Base-by-base conservation (phyloP, 805 yeast species). In the Yarrowia osloensis region DNA sequence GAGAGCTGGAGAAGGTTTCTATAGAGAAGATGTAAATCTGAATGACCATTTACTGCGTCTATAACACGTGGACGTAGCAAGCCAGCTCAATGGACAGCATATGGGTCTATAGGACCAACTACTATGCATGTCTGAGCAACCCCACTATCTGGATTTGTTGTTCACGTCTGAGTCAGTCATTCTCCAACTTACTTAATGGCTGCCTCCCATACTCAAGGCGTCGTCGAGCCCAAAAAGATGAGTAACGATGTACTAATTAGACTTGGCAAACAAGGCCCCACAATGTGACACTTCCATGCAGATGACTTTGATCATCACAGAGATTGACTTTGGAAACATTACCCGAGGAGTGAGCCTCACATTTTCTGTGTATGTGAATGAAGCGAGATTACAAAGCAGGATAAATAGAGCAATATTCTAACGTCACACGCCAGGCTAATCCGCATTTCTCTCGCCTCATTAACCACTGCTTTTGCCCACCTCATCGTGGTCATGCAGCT, bases 401-500 rank as follows among this genome's bases (percentile, higher is more conserved):
- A n/a, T n/a, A n/a, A n/a, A n/a, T n/a, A n/a, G n/a, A n/a, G n/a
- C n/a, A n/a, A n/a, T n/a, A n/a, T n/a, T n/a, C n/a, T n/a, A n/a
- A n/a, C n/a, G n/a, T n/a, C n/a, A n/a, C n/a, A n/a, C n/a, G n/a
- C n/a, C n/a, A n/a, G n/a, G n/a, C n/a, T n/a, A n/a, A n/a, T n/a
- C n/a, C n/a, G n/a, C 35, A 33, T 11, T 33, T 33, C 35, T 11
- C 12, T 15, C 17, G 4, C 3, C 13, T 33, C 29, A 19, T 19
- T 4, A 39, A 39, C 42, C 12, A 5, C 29, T 24, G 22, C 28
- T 4, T 5, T 19, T n/a, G 12, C 6, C 35, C 19, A 50, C 8
- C 55, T 50, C 55, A 29, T 50, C 55, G 4, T n/a, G 26, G 13
- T 28, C 28, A 50, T 50, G 55, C 55, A 50, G 24, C 35, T 12